phyloP scores from a whole-genome alignment of 163 green algal species.

The Chloromonas sp. region DNA sequence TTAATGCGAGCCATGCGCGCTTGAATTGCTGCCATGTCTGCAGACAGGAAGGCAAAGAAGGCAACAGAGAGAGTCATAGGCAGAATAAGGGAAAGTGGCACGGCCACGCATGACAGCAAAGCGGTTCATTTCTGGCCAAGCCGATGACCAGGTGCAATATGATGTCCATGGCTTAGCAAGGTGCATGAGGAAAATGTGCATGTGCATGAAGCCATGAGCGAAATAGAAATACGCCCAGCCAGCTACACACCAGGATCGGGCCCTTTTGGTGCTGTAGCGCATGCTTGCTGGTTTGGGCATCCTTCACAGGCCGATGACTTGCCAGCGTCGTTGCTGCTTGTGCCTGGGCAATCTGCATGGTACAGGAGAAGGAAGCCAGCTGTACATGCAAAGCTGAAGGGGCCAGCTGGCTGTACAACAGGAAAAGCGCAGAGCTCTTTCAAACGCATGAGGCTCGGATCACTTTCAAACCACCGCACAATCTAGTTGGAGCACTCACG shows the following conservation, averaged over 20 bases:
- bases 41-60: background rate
- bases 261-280: conserved; percentile 75
- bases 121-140: background rate
- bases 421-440: background rate
- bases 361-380: background rate
- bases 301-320: conserved; percentile 76
- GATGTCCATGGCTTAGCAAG: background rate
- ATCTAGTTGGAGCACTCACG: background rate
- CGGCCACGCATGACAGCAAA: background rate
- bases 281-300: conserved; percentile 91
- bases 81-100: background rate
- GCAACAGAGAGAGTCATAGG: background rate
- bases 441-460: background rate
- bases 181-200: background rate
- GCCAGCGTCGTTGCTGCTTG: conserved; percentile 68
- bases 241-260: conserved; percentile 64
- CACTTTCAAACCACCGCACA: background rate
- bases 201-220: background rate
- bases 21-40: conserved; percentile 73
- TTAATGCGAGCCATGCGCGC: conserved; percentile 70
- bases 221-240: background rate
- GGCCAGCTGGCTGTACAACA: background rate
- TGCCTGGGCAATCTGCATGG: conserved; percentile 74
- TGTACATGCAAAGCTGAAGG: background rate
- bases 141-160: background rate